Evolutionary conservation across 106 monocot species (phyloP).

Genomic region (Cymbidium sinense): DNA sequence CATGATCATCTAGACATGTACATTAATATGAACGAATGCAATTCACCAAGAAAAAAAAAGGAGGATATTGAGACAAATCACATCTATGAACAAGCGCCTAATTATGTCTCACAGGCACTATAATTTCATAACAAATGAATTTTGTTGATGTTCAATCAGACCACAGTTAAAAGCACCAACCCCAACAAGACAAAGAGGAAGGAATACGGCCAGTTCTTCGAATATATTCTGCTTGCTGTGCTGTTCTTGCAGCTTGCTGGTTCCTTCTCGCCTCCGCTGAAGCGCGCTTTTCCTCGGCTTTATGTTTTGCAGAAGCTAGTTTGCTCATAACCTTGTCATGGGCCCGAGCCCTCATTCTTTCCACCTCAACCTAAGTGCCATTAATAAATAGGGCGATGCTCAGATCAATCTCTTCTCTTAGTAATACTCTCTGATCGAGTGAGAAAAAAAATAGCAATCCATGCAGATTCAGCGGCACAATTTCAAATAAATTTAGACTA

Average conservation of each 20-base stretch:
- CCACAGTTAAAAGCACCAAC: constrained; percentile 32
- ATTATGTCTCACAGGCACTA: not conserved
- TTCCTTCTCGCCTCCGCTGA: constrained; percentile 47
- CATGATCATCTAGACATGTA: constrained; percentile 5
- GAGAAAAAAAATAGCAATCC: constrained; percentile 1
- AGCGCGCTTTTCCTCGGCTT: constrained; percentile 44
- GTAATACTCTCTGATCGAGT: not conserved
- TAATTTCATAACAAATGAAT: not conserved
- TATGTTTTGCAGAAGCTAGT: constrained; percentile 40
- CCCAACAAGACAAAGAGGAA: constrained; percentile 40
- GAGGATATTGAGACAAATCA: not conserved
- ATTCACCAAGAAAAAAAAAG: not conserved
- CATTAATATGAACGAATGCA: not conserved
- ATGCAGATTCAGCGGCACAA: not conserved
- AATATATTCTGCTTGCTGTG: constrained; percentile 41
- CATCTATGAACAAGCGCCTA: not conserved
- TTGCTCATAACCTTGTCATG: constrained; percentile 46
- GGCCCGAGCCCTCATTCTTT: constrained; percentile 44
- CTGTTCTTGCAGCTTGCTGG: constrained; percentile 35
- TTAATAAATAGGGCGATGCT: not conserved
- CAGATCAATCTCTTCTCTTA: not conserved
- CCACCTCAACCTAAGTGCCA: constrained; percentile 39
- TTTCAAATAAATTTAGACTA: not conserved
- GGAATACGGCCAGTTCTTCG: constrained; percentile 46
- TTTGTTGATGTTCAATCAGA: not conserved